Conservation (phyloP, 2,329 filamentous ascomycete species). For the Aureobasidium musti region DNA sequence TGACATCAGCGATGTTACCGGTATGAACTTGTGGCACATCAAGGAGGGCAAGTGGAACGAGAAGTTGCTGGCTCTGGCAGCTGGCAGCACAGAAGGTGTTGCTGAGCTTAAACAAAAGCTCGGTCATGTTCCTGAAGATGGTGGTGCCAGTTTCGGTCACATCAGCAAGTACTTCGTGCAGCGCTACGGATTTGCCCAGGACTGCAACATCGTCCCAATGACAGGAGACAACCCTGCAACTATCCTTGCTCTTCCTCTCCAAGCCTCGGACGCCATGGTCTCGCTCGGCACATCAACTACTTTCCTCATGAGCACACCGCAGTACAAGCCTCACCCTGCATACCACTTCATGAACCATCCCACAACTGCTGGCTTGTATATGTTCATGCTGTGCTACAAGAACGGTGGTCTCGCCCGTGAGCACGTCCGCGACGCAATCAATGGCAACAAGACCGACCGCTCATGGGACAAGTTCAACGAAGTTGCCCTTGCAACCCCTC, state of each 20-base stretch:
- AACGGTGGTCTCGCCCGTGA: conserved; percentile 94
- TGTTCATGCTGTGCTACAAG: conserved; percentile 99
- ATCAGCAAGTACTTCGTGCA: conserved; percentile 77
- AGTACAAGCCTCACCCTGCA: conserved; percentile 82
- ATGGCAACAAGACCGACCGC: conserved; percentile 51
- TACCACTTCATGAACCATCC: conserved; percentile 99
- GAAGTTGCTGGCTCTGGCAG: conserved; percentile 71
- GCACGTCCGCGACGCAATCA: conserved; percentile 79
- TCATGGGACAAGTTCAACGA: conserved; percentile 82
- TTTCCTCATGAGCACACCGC: conserved; percentile 95
- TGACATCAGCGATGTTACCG: conserved; percentile 91
- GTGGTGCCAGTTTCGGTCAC: conserved; percentile 73
- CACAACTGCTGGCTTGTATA: conserved; percentile 84
- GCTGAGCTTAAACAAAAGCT: conserved; percentile 73
- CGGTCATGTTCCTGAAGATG: conserved; percentile 76
- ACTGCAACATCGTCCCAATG: conserved; percentile 79
- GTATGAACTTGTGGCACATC: conserved; percentile 97
- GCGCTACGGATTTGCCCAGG: conserved; percentile 73
- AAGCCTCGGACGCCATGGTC: conserved; percentile 88
- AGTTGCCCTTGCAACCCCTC: conserved; percentile 65
- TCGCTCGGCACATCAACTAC: conserved; percentile 94
- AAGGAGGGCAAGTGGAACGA: conserved; percentile 71
- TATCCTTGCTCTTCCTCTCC: conserved; percentile 84
- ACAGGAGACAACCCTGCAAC: conserved; percentile 97
- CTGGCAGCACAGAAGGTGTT: conserved; percentile 61